phyloP scores from a whole-genome alignment of 1,284 basidiomycete species.

The Rhizoctonia solani region DNA sequence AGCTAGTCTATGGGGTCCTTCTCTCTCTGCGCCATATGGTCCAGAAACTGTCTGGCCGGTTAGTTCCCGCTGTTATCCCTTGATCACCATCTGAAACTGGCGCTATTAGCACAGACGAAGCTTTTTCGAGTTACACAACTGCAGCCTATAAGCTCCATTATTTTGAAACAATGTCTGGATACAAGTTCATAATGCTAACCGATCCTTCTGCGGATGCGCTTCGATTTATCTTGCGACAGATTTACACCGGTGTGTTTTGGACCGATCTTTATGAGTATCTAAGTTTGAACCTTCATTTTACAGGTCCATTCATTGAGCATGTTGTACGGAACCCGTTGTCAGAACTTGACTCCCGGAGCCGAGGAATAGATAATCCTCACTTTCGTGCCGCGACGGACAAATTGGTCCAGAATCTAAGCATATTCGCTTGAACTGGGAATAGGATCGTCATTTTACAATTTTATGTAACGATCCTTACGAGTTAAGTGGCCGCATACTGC shows the following conservation, averaged over 20 bases:
- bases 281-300: not conserved
- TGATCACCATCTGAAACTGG: not conserved
- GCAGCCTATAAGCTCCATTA: conserved; percentile 93
- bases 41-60: conserved; percentile 89
- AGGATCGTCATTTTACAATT: not conserved
- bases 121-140: conserved; percentile 89
- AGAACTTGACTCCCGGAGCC: conserved; percentile 75
- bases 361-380: conserved; percentile 90
- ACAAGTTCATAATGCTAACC: conserved; percentile 94
- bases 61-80: conserved; percentile 40
- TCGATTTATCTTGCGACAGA: conserved; percentile 81
- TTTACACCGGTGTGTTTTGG: conserved; percentile 60
- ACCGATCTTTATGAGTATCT: not conserved
- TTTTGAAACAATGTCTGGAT: conserved; percentile 88
- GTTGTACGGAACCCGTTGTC: conserved; percentile 91
- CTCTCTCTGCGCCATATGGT: conserved; percentile 93
- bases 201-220: conserved; percentile 80
- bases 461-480: not conserved
- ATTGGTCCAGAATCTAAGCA: conserved; percentile 55
- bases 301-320: conserved; percentile 90
- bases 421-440: conserved; percentile 43
- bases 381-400: conserved; percentile 83
- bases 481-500: too few relatives aligned
- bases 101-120: conserved; percentile 68
- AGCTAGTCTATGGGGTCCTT: conserved; percentile 95